Conservation (phyloP, 768 basidiomycete genomes). For the Dioszegia crocea region DNA sequence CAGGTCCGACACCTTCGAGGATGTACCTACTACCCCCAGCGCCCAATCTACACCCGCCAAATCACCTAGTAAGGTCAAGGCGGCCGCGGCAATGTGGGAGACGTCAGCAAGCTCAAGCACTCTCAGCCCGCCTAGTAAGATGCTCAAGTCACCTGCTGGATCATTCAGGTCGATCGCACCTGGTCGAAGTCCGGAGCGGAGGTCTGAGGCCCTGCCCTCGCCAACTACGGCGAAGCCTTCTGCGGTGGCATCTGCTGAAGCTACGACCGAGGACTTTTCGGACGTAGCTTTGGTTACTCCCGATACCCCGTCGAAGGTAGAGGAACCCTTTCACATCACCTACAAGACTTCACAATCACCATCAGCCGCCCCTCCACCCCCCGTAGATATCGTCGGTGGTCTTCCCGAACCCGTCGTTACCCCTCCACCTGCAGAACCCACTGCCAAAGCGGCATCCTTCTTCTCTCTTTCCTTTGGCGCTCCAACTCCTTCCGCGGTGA, state of each 20-base stretch:
- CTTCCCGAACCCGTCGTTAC: constrained; percentile 21
- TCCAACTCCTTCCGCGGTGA: not conserved
- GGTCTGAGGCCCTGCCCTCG: not conserved
- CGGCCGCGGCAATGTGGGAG: constrained; percentile 37
- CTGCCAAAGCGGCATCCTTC: constrained; percentile 21
- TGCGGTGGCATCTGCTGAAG: too few species aligned
- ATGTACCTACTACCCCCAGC: constrained; percentile 2
- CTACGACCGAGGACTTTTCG: not conserved
- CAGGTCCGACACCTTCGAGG: constrained; percentile 4
- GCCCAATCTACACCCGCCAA: constrained; percentile 2
- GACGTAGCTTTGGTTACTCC: not conserved
- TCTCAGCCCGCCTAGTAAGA: not conserved
- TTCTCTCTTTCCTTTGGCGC: constrained; percentile 32
- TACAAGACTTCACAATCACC: constrained; percentile 12
- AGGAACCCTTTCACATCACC: not conserved
- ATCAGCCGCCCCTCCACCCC: not conserved
- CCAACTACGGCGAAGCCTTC: not conserved
- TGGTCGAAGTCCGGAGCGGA: not conserved
- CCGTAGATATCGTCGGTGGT: constrained; percentile 9
- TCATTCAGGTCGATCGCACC: constrained; percentile 17
- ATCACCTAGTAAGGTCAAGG: constrained; percentile 24
- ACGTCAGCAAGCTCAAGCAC: constrained; percentile 8
- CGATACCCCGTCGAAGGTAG: not conserved
- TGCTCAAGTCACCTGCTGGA: constrained; percentile 3
- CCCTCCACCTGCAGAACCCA: constrained; percentile 14